Conservation (phyloP, 2,329 filamentous ascomycete species). For the Ceratocystis albifundus region DNA sequence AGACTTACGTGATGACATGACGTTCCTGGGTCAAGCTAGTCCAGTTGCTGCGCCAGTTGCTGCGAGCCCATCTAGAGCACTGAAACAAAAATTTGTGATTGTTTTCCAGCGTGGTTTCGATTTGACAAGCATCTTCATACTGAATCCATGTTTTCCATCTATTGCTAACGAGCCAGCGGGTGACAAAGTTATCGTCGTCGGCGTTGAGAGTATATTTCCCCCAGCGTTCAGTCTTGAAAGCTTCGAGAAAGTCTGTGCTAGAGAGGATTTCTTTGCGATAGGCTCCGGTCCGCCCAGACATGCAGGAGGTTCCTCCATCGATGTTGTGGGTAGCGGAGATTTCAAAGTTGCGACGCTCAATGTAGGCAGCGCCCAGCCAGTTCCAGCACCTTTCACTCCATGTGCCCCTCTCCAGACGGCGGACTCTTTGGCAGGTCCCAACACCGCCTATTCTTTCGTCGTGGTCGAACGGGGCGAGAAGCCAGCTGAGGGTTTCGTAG, state of each 20-base stretch:
- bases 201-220: conserved; percentile 81
- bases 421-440: conserved; percentile 79
- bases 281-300: conserved; percentile 86
- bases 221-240: conserved; percentile 88
- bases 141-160: conserved; percentile 92
- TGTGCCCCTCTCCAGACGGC: conserved; percentile 52
- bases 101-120: conserved; percentile 86
- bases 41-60: conserved; percentile 95
- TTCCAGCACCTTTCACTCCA: conserved; percentile 60
- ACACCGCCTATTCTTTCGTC: conserved; percentile 71
- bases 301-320: conserved; percentile 90
- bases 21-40: conserved; percentile 77
- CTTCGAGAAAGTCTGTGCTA: conserved; percentile 72
- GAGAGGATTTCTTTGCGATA: conserved; percentile 83
- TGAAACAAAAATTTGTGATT: conserved; percentile 83
- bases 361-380: conserved; percentile 82
- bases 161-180: conserved; percentile 85
- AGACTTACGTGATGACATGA: conserved; percentile 73
- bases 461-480: conserved; percentile 79
- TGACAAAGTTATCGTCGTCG: conserved; percentile 97
- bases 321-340: conserved; percentile 92
- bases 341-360: conserved; percentile 90
- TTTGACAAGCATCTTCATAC: conserved; percentile 80
- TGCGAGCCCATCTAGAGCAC: conserved; percentile 87
- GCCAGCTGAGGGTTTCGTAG: conserved; percentile 73